These are phyloP conservation scores for Chalara sp. DNA, from an alignment of 2,329 filamentous ascomycete genomes.

Conservation along the genomic window DNA sequence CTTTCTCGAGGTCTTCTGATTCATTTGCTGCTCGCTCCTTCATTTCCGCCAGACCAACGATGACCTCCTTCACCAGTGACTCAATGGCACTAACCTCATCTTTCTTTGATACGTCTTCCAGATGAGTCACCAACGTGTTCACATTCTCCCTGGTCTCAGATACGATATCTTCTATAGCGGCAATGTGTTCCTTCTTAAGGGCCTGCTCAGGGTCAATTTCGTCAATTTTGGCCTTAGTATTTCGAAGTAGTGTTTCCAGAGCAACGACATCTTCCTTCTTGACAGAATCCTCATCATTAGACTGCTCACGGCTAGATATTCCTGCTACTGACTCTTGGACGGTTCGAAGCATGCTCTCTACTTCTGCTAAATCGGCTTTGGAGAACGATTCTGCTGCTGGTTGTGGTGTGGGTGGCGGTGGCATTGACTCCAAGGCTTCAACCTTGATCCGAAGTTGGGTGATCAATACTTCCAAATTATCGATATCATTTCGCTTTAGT, in stretches of 20 bases:
- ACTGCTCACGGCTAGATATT: slow-evolving; percentile 36
- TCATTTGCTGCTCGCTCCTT: slow-evolving; percentile 40
- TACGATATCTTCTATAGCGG: slow-evolving; percentile 48
- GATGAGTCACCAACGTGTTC: slow-evolving; percentile 54
- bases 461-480: slow-evolving; percentile 78
- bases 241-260: slow-evolving; percentile 83
- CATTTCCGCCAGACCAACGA: slow-evolving; percentile 68
- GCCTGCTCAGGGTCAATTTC: slow-evolving; percentile 71
- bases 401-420: slow-evolving; percentile 34
- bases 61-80: slow-evolving; percentile 71
- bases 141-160: slow-evolving; percentile 71
- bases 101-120: slow-evolving; percentile 68
- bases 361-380: slow-evolving; percentile 47
- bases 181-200: slow-evolving; percentile 59
- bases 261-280: slow-evolving; percentile 81
- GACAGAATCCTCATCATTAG: slow-evolving; percentile 40
- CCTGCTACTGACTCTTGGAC: slow-evolving; percentile 54
- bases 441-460: slow-evolving; percentile 78
- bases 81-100: slow-evolving; percentile 75
- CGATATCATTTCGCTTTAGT: slow-evolving; percentile 66
- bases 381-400: slow-evolving; percentile 34
- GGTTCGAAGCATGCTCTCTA: slow-evolving; percentile 45
- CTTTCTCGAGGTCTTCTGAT: slow-evolving; percentile 43
- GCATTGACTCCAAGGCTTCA: slow-evolving; percentile 61
- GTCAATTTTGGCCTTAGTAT: slow-evolving; percentile 82